Evolutionary conservation across 441 rosid genomes (phyloP).

Genomic region (Dalechampia spathulata): DNA sequence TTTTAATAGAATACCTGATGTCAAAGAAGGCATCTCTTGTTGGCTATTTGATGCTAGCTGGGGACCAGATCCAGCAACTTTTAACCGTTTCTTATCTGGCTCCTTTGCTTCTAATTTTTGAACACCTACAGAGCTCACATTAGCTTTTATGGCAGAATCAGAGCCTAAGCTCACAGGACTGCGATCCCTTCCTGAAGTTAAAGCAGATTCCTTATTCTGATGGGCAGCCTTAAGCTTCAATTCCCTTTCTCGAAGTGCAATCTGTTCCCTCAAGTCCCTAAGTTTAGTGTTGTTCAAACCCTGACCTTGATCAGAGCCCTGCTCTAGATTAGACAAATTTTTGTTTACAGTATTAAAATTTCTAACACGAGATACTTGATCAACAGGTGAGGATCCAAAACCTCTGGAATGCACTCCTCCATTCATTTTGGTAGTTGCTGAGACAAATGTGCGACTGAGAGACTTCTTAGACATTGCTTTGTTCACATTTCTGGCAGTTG

Average conservation of each 20-base stretch:
- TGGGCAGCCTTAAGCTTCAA: conserved; percentile 63
- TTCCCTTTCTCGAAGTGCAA: conserved; percentile 79
- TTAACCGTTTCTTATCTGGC: conserved; percentile 63
- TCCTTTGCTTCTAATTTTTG: conserved; percentile 36
- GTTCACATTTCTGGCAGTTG: conserved; percentile 28
- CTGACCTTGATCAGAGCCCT: conserved; percentile 32
- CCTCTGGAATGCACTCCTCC: conserved; percentile 36
- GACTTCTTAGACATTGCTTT: conserved; percentile 41
- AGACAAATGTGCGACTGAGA: conserved; percentile 31
- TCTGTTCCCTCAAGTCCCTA: conserved; percentile 82
- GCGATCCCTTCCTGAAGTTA: conserved; percentile 23
- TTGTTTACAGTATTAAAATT: conserved; percentile 27
- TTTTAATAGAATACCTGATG: conserved; percentile 28
- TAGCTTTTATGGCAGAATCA: conserved; percentile 32
- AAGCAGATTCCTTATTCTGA: conserved; percentile 46
- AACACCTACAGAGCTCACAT: conserved; percentile 28
- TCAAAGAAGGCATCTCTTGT: conserved; percentile 23
- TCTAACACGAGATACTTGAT: conserved; percentile 34
- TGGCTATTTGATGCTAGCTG: conserved; percentile 27
- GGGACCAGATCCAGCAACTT: conserved; percentile 30
- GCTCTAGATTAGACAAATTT: conserved; percentile 36
- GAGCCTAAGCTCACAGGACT: conserved; percentile 20
- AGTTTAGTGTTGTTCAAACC: conserved; percentile 45
- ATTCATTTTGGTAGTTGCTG: conserved; percentile 28
- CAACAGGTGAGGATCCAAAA: conserved; percentile 28